Base-by-base conservation (phyloP, 257 asterid species). In the Hygrophila difformis region DNA sequence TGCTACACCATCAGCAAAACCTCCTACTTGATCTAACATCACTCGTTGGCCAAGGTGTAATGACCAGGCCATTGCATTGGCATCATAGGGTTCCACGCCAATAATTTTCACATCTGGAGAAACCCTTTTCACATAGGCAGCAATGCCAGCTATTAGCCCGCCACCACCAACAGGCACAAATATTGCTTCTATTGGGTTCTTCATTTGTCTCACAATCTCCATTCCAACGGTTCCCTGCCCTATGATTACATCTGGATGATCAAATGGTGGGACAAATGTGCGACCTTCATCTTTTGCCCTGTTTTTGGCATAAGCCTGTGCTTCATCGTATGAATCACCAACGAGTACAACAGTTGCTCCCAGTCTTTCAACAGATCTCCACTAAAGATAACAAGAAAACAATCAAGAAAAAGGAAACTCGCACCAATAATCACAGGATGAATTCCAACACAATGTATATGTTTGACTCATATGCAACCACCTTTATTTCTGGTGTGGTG, bases 161-260 rank as follows among this genome's bases (percentile, higher is more conserved):
- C 98, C 98, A 22, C 98, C 98, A 15, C 98, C 98, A 18, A 91
- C 79, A 12, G 96, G 98, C 43, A 91, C 98, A 63, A 91, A 82
- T 55, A 91, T 74, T 3, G 98, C 95, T 51, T 91, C 87, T 21
- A 78, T 23, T 26, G 83, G 79, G 33, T 60, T 74, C 47, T 76
- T 76, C 74, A 74, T 63, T 45, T 91, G 96, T 28, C 85, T 60
- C 59, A 86, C 62, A 36, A 86, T 80, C 74, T 91, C 98, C 98
- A 86, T 86, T 39, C 98, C 96, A 37, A 86, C 79, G 6, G 98
- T 91, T 49, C 96, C 98, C 62, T 91, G 98, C 22, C 98, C 98
- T 21, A 29, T 31, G 39, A 91, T 86, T 35, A 91, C 65, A 78
- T 91, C 95, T 12, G 95, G 95, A 53, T 91, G 94, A 71, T 91